A percentile compares a stretch with the other conserved stretches of the same genome.
These are phyloP conservation scores for Clathrus columnatus DNA, from an alignment of 768 basidiomycete genomes.

Conservation along the genomic window DNA sequence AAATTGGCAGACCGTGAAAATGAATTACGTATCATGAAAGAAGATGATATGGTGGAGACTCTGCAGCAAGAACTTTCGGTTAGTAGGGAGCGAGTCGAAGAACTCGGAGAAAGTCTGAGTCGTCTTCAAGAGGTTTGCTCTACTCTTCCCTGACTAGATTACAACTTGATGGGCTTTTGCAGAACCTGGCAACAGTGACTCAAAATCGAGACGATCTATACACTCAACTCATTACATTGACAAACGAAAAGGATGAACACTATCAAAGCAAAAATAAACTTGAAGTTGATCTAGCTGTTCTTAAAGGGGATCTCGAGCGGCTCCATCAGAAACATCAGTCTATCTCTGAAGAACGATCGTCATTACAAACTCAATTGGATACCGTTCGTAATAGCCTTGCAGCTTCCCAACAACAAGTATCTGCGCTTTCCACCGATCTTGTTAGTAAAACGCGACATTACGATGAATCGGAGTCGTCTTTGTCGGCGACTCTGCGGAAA, in stretches of 20 bases:
- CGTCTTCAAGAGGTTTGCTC: constrained; percentile 63
- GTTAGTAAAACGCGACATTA: constrained; percentile 47
- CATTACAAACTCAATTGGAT: constrained; percentile 39
- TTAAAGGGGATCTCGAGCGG: not conserved
- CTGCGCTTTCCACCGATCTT: constrained; percentile 45
- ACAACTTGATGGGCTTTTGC: not conserved
- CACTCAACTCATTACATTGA: not conserved
- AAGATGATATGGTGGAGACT: constrained; percentile 71
- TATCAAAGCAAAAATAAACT: not conserved
- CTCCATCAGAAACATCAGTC: constrained; percentile 42
- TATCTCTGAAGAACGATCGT: constrained; percentile 55
- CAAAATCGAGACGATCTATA: not conserved
- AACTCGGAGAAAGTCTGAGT: constrained; percentile 73
- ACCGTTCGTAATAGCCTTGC: constrained; percentile 25
- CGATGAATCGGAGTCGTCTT: constrained; percentile 44
- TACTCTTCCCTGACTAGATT: not conserved
- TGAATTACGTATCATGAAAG: constrained; percentile 44
- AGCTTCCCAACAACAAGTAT: constrained; percentile 52
- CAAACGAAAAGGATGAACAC: not conserved
- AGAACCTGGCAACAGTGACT: not conserved
- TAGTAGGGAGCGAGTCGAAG: constrained; percentile 73
- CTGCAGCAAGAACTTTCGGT: constrained; percentile 67
- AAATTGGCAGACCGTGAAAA: constrained; percentile 61
- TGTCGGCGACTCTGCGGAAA: constrained; percentile 48
- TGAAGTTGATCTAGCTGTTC: not conserved